phyloP scores from a whole-genome alignment of 2,329 filamentous ascomycete species.

The Bertia moriformis region DNA sequence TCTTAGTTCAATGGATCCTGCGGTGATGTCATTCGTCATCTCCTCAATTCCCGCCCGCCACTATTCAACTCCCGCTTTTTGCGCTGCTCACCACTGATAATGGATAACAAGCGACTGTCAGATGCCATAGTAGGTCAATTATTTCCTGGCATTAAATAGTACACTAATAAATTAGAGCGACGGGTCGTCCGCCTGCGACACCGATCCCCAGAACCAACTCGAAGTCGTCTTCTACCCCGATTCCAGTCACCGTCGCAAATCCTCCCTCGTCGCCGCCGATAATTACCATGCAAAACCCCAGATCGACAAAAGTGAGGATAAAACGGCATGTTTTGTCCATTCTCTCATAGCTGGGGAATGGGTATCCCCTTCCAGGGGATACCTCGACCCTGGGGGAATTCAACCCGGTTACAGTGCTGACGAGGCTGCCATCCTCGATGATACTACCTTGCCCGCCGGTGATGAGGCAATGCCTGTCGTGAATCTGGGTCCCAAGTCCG shows the following conservation, averaged over 20 bases:
- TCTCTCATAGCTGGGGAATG: background rate
- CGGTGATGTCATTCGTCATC: too few species aligned
- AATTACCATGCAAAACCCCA: slow-evolving; percentile 3
- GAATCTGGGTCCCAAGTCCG: too few species aligned
- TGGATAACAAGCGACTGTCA: too few species aligned
- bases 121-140: too few species aligned
- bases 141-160: too few species aligned
- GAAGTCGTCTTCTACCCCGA: slow-evolving; percentile 20
- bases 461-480: too few species aligned
- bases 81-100: too few species aligned
- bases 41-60: too few species aligned
- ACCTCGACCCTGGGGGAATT: background rate
- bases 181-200: background rate
- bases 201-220: background rate
- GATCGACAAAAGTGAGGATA: slow-evolving; percentile 5
- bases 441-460: background rate
- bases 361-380: background rate
- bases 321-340: background rate
- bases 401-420: background rate
- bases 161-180: too few species aligned
- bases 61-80: too few species aligned
- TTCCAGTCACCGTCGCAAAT: slow-evolving; percentile 20
- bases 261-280: slow-evolving; percentile 17
- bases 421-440: background rate
- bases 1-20: too few species aligned